A percentile compares a stretch with the other conserved stretches of the same genome.
phyloP scores from a whole-genome alignment of 805 yeast species.

The Millerago galiae region DNA sequence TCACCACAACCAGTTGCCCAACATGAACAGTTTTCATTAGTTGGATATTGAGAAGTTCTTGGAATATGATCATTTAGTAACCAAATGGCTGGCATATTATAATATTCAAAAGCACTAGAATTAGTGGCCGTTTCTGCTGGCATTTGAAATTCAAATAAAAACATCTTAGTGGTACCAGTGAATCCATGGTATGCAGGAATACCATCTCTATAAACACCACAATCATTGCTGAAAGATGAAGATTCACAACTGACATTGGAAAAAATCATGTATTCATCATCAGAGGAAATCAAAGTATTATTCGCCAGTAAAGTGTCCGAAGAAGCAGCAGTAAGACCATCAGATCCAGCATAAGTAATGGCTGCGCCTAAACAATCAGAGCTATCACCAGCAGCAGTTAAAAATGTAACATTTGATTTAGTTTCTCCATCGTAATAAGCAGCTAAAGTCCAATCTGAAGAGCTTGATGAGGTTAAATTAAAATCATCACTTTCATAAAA shows the following conservation, averaged over 20 bases:
- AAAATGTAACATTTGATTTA: constrained; percentile 59
- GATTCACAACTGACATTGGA: constrained; percentile 51
- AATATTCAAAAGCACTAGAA: constrained; percentile 25
- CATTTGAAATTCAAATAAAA: constrained; percentile 62
- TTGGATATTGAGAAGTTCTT: constrained; percentile 66
- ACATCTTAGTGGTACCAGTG: constrained; percentile 62
- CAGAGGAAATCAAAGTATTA: constrained; percentile 46
- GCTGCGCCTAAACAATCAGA: constrained; percentile 66
- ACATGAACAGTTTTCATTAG: constrained; percentile 59
- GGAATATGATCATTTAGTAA: constrained; percentile 66
- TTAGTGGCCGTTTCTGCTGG: constrained; percentile 45
- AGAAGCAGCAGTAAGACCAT: constrained; percentile 46
- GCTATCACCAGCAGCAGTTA: constrained; percentile 54
- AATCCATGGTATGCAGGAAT: constrained; percentile 73
- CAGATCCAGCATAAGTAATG: constrained; percentile 50
- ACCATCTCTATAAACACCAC: constrained; percentile 73
- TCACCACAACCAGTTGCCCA: constrained; percentile 80
- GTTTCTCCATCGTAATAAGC: constrained; percentile 56
- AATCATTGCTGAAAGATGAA: constrained; percentile 49
- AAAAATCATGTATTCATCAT: constrained; percentile 53
- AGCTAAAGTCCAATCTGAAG: constrained; percentile 48
- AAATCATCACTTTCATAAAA: constrained; percentile 46
- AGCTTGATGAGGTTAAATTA: constrained; percentile 24
- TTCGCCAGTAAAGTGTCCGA: constrained; percentile 29
- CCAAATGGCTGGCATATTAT: constrained; percentile 75